Conservation (phyloP, 805 yeast species). For the Zygoascus tannicola region DNA sequence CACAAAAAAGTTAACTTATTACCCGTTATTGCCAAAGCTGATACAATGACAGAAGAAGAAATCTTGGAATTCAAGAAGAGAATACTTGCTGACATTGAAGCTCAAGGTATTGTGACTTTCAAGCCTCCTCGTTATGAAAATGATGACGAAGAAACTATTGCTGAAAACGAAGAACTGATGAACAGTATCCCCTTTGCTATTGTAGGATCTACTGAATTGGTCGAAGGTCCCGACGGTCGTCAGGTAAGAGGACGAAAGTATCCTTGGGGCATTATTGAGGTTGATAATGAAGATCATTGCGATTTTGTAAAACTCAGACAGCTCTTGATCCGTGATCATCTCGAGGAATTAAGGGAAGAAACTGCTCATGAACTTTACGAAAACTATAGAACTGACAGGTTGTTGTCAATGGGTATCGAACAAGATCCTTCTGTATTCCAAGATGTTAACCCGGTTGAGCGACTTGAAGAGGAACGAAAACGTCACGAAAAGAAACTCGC, state of each 20-base stretch:
- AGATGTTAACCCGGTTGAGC: slow-evolving; percentile 85
- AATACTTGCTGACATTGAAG: slow-evolving; percentile 64
- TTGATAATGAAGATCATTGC: slow-evolving; percentile 87
- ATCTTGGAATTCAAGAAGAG: slow-evolving; percentile 63
- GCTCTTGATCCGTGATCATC: slow-evolving; percentile 75
- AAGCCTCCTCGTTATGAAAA: slow-evolving; percentile 67
- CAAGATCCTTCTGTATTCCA: slow-evolving; percentile 91
- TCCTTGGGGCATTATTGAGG: slow-evolving; percentile 97
- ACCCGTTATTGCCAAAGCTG: slow-evolving; percentile 92
- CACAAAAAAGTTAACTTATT: slow-evolving; percentile 88
- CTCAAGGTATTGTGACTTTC: slow-evolving; percentile 68
- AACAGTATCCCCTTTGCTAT: slow-evolving; percentile 83
- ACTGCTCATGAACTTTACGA: slow-evolving; percentile 75
- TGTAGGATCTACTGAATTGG: slow-evolving; percentile 76
- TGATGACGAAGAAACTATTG: slow-evolving; percentile 76
- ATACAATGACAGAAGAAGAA: slow-evolving; percentile 85
- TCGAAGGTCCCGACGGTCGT: slow-evolving; percentile 61
- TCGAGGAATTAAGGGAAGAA: slow-evolving; percentile 88
- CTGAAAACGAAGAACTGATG: slow-evolving; percentile 57
- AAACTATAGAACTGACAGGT: slow-evolving; percentile 77
- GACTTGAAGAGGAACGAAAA: slow-evolving; percentile 88
- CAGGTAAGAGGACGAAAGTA: slow-evolving; percentile 82
- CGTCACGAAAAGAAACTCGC: slow-evolving; percentile 89
- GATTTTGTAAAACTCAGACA: slow-evolving; percentile 87
- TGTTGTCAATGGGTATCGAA: slow-evolving; percentile 71